These are phyloP conservation scores for Acer campestre DNA, from an alignment of 345 rosid genomes.

Conservation along the genomic window DNA sequence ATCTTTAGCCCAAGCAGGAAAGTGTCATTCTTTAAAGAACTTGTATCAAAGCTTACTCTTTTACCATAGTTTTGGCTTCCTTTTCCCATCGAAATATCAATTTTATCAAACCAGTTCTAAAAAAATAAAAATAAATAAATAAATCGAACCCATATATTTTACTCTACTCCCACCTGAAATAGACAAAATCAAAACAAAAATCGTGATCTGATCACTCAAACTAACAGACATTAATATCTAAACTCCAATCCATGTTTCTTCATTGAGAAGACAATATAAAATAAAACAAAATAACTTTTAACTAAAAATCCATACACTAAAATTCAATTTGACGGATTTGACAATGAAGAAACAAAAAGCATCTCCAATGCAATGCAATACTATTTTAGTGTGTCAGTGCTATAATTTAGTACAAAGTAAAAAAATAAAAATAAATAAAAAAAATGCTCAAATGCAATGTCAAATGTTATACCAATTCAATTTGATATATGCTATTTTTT, in stretches of 20 bases:
- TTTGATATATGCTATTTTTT: no score
- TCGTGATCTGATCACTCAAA: background rate
- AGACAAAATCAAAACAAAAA: background rate
- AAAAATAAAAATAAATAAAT: background rate
- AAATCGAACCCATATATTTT: background rate
- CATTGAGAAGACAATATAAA: background rate
- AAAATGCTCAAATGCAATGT: no score
- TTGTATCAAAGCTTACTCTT: slow-evolving; percentile 20
- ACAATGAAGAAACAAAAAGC: background rate
- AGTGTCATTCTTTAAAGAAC: slow-evolving; percentile 5
- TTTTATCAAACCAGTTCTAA: slow-evolving; percentile 12
- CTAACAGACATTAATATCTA: background rate
- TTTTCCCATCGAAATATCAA: slow-evolving; percentile 53
- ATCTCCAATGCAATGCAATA: no score
- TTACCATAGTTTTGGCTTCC: slow-evolving; percentile 57
- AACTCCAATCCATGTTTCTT: background rate
- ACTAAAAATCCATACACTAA: no score
- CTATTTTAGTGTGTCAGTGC: no score
- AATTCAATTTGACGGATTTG: background rate
- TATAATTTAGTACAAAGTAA: no score
- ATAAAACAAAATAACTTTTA: background rate
- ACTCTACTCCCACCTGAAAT: background rate
- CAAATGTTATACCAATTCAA: no score
- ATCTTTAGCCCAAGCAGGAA: no score
- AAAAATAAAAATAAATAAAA: no score